Percentiles rank a stretch among this genome's conserved stretches.
phyloP scores from a whole-genome alignment of 495 filamentous ascomycete genomes.

The Hypoxylon fuscum region DNA sequence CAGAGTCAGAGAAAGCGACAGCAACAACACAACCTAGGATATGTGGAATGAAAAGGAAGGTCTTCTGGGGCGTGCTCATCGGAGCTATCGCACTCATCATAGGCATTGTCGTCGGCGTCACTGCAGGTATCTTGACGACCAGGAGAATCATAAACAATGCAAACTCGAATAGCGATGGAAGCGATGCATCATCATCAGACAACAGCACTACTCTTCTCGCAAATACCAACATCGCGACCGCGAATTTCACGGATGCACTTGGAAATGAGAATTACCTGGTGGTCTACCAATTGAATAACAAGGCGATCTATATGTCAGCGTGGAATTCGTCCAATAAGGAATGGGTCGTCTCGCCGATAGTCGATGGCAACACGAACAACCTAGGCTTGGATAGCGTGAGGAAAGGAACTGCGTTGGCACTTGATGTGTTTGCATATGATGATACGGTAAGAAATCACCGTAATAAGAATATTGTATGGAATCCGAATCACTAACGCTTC shows the following conservation, averaged over 20 bases:
- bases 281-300: constrained; percentile 42
- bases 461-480: background rate
- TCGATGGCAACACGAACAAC: constrained; percentile 38
- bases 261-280: constrained; percentile 39
- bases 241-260: constrained; percentile 41
- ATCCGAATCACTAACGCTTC: constrained; percentile 21
- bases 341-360: constrained; percentile 40
- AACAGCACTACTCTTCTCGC: constrained; percentile 25
- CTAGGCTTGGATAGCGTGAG: constrained; percentile 31
- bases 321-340: constrained; percentile 38
- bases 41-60: constrained; percentile 35
- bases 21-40: constrained; percentile 19
- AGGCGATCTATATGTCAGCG: constrained; percentile 36
- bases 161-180: background rate
- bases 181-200: background rate
- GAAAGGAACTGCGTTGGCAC: constrained; percentile 35
- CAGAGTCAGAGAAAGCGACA: constrained; percentile 3
- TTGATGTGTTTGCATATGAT: constrained; percentile 30
- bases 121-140: constrained; percentile 26
- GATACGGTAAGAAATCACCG: constrained; percentile 23
- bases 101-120: constrained; percentile 33
- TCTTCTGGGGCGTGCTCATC: constrained; percentile 32
- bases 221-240: constrained; percentile 37
- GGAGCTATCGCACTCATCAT: constrained; percentile 30
- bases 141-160: background rate